phyloP scores from a whole-genome alignment of 2,329 filamentous ascomycete species.

The Geoglossum cookeanum region DNA sequence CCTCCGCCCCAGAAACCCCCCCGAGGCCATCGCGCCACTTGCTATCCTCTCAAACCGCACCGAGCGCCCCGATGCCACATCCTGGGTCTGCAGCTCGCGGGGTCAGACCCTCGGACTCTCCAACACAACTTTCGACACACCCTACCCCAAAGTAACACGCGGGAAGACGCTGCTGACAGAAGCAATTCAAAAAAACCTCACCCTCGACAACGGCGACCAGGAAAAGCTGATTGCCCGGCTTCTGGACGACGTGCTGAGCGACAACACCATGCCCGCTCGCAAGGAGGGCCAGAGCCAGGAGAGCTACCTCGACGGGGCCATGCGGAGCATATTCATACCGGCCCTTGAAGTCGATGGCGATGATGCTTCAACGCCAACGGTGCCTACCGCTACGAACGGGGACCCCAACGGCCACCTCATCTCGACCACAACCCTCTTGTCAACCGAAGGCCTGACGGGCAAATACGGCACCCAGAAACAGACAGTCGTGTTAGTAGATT shows the following conservation, averaged over 20 bases:
- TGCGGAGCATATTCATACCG: slow-evolving; percentile 42
- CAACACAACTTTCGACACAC: slow-evolving; percentile 40
- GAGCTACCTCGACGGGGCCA: slow-evolving; percentile 34
- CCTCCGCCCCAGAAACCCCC: slow-evolving; percentile 19
- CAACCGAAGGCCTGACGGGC: slow-evolving; percentile 22
- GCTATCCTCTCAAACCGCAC: slow-evolving; percentile 45
- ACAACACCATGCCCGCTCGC: slow-evolving; percentile 34
- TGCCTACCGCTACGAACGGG: too few species aligned
- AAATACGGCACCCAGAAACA: slow-evolving; percentile 47
- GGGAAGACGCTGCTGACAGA: slow-evolving; percentile 34
- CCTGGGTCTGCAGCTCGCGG: slow-evolving; percentile 28
- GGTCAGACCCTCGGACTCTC: slow-evolving; percentile 39
- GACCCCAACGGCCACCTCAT: slow-evolving; percentile 13
- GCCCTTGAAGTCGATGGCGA: slow-evolving; percentile 29
- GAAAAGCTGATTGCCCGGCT: slow-evolving; percentile 31
- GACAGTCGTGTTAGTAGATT: slow-evolving; percentile 37
- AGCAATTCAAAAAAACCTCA: slow-evolving; percentile 28
- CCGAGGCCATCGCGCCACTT: slow-evolving; percentile 22
- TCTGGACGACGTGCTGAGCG: slow-evolving; percentile 32
- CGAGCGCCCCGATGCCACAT: slow-evolving; percentile 28
- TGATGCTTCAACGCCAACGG: slow-evolving; percentile 1
- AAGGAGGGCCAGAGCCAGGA: slow-evolving; percentile 31
- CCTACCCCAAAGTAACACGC: slow-evolving; percentile 41
- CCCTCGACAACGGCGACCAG: slow-evolving; percentile 18
- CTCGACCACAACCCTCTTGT: slow-evolving; percentile 17